These are phyloP conservation scores for Solanum lycopersicoides DNA, from an alignment of 257 asterid species.

Conservation along the genomic window DNA sequence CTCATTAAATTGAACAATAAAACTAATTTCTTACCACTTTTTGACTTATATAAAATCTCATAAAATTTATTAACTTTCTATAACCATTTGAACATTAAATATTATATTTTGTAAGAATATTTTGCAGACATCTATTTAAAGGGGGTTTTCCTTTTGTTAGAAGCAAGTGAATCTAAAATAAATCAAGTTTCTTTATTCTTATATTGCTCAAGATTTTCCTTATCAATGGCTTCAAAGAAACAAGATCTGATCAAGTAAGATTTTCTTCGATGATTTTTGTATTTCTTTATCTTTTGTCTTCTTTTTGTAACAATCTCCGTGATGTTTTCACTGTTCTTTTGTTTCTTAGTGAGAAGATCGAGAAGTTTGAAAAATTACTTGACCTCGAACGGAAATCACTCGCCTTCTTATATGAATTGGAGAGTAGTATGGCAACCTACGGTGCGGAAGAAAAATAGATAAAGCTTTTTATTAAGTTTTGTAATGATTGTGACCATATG, in stretches of 20 bases:
- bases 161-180: not conserved
- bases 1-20: not conserved
- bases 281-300: too few relatives aligned
- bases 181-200: not conserved
- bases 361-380: not conserved
- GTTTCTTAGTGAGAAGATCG: not conserved
- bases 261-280: too few relatives aligned
- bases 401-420: too few relatives aligned
- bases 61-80: too few relatives aligned
- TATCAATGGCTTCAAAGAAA: too few relatives aligned
- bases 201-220: not conserved
- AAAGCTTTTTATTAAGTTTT: not conserved
- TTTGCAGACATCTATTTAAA: not conserved
- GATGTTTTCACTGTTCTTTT: too few relatives aligned
- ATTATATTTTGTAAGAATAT: not conserved
- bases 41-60: not conserved
- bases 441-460: not conserved
- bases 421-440: not conserved
- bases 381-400: too few relatives aligned
- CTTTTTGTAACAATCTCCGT: too few relatives aligned
- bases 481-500: not conserved
- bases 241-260: too few relatives aligned
- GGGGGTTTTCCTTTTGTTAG: not conserved
- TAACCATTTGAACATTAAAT: not conserved
- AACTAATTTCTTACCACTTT: not conserved